phyloP scores from a whole-genome alignment of 2,329 filamentous ascomycete genomes.

The Anisogramma anomala region DNA sequence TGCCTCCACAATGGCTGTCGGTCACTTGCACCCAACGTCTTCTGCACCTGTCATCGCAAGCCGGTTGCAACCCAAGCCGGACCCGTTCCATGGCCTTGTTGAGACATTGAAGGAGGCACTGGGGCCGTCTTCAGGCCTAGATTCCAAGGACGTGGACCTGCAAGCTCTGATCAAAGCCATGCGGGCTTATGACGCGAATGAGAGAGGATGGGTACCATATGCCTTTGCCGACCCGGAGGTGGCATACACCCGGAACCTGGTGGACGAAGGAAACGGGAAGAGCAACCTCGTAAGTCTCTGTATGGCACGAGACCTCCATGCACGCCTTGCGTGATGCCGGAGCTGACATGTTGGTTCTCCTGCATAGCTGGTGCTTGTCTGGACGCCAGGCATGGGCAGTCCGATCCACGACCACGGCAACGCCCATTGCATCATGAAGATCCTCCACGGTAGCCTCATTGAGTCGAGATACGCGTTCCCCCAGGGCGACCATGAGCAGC shows the following conservation, averaged over 20 bases:
- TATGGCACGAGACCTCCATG: background rate
- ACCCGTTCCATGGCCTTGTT: constrained; percentile 58
- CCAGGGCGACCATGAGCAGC: constrained; percentile 31
- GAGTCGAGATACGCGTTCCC: constrained; percentile 78
- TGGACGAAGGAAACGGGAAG: constrained; percentile 72
- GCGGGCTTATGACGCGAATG: constrained; percentile 57
- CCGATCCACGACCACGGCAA: constrained; percentile 84
- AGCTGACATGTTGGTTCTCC: constrained; percentile 12
- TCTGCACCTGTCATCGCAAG: background rate
- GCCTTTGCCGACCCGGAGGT: constrained; percentile 59
- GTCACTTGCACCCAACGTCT: constrained; percentile 11
- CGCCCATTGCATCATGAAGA: constrained; percentile 87
- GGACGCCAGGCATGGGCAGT: constrained; percentile 73
- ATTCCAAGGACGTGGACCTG: constrained; percentile 71
- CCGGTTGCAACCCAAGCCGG: constrained; percentile 6
- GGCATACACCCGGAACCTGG: constrained; percentile 76
- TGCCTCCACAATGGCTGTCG: constrained; percentile 19
- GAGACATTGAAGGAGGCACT: constrained; percentile 60
- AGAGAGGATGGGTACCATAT: constrained; percentile 62
- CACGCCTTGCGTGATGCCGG: background rate
- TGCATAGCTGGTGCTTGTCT: constrained; percentile 71
- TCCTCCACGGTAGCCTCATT: constrained; percentile 64
- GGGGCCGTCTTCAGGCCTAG: constrained; percentile 69
- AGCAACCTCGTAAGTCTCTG: constrained; percentile 36
- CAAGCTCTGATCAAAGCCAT: constrained; percentile 60